phyloP scores from a whole-genome alignment of 441 rosid genomes.

The Gossypium gossypioides region DNA sequence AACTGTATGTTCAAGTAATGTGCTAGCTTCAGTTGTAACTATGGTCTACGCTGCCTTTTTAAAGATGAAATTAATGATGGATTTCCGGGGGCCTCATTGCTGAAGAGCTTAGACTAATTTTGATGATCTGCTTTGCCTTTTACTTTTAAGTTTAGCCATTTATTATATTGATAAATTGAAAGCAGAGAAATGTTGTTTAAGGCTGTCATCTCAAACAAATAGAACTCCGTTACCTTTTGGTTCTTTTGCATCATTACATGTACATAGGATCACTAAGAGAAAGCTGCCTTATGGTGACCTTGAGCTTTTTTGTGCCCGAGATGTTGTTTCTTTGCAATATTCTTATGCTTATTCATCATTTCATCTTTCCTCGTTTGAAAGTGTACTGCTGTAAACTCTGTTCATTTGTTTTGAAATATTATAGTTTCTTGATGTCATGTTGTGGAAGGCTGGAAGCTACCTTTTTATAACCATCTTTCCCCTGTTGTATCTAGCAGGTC shows the following conservation, averaged over 20 bases:
- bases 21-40: conserved; percentile 5
- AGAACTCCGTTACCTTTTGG: neutral
- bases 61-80: neutral
- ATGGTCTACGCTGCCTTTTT: neutral
- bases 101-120: neutral
- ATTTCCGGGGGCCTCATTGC: neutral
- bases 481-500: conserved; percentile 41
- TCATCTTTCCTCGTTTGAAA: neutral
- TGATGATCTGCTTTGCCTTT: neutral
- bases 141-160: neutral
- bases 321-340: neutral
- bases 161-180: neutral
- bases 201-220: neutral
- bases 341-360: neutral
- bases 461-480: neutral
- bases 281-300: neutral
- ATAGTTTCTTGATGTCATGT: neutral
- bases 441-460: neutral
- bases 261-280: neutral
- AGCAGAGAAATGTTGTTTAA: neutral
- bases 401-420: neutral
- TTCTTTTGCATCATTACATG: neutral
- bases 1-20: conserved; percentile 68
- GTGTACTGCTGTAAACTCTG: neutral
- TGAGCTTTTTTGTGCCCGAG: neutral